Conservation (phyloP, 2,329 filamentous ascomycete species). For the Periconia sp. region DNA sequence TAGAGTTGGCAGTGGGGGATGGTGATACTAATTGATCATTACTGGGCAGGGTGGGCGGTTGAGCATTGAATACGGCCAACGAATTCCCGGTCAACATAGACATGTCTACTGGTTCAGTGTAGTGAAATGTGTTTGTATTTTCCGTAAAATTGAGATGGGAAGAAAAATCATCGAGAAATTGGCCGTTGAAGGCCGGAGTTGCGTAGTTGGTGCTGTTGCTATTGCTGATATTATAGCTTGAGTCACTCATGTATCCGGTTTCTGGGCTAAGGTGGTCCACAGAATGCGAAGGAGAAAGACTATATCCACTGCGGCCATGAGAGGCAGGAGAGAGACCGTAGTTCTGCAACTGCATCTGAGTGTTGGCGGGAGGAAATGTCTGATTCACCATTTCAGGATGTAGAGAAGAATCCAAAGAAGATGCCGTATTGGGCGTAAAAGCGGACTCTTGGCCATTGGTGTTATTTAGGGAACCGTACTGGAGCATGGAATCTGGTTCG, state of each 20-base stretch:
- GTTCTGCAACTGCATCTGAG: conserved; percentile 26
- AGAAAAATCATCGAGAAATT: conserved; percentile 33
- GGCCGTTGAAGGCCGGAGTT: conserved; percentile 33
- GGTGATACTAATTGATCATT: conserved; percentile 39
- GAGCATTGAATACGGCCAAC: conserved; percentile 35
- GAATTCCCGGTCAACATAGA: conserved; percentile 27
- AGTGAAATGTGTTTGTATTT: conserved; percentile 24
- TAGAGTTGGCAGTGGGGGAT: conserved; percentile 39
- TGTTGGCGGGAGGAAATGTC: conserved; percentile 32
- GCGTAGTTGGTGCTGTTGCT: conserved; percentile 24
- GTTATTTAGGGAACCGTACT: conserved; percentile 31
- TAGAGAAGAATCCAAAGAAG: conserved; percentile 40
- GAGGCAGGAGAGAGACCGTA: conserved; percentile 32
- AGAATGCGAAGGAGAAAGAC: conserved; percentile 42
- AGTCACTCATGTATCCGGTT: conserved; percentile 36
- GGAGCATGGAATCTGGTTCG: conserved; percentile 36
- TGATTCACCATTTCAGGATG: conserved; percentile 34
- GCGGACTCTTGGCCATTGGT: conserved; percentile 29
- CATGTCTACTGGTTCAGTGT: conserved; percentile 26
- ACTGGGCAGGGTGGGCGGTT: conserved; percentile 21
- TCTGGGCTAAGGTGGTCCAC: conserved; percentile 43
- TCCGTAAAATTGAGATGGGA: conserved; percentile 32
- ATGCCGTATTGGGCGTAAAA: conserved; percentile 35
- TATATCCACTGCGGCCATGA: conserved; percentile 32
- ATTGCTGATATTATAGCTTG: conserved; percentile 30